A percentile compares a stretch with the other conserved stretches of the same genome.
Evolutionary conservation across 2,329 filamentous ascomycete species (phyloP).

Genomic region (Lithohypha guttulata): DNA sequence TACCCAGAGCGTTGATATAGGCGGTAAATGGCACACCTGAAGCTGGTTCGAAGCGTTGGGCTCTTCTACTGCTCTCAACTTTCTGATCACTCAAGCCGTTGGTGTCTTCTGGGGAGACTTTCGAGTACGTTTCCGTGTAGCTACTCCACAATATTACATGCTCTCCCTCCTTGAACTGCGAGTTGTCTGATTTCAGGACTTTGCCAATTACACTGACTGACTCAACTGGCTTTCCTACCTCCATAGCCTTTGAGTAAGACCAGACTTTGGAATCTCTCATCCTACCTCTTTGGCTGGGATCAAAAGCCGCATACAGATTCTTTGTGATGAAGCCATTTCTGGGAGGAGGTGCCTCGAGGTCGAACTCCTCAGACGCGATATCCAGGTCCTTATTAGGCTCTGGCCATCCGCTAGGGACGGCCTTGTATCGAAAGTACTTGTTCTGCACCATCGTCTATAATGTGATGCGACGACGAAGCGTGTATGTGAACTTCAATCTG

Average conservation of each 20-base stretch:
- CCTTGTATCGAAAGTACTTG: constrained; percentile 66
- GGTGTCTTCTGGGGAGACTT: constrained; percentile 34
- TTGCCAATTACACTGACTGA: constrained; percentile 49
- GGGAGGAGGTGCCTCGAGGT: constrained; percentile 44
- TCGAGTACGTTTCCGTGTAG: constrained; percentile 54
- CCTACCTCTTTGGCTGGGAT: constrained; percentile 65
- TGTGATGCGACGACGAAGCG: no score
- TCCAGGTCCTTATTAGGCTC: constrained; percentile 59
- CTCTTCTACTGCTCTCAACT: neutral
- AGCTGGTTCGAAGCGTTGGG: constrained; percentile 34
- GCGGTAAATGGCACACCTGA: constrained; percentile 49
- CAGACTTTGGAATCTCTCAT: constrained; percentile 53
- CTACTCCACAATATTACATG: constrained; percentile 25
- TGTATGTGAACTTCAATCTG: no score
- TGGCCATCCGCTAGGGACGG: constrained; percentile 55
- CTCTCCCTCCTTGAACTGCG: constrained; percentile 52
- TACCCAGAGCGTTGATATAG: constrained; percentile 57
- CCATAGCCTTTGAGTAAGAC: constrained; percentile 54
- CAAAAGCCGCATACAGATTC: constrained; percentile 59
- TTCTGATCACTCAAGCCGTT: no score
- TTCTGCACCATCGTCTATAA: constrained; percentile 44
- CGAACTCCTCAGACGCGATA: constrained; percentile 57
- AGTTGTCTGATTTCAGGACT: constrained; percentile 54
- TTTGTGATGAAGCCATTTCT: constrained; percentile 55
- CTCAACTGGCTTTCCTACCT: constrained; percentile 46